A percentile compares a stretch with the other conserved stretches of the same genome.
These are phyloP conservation scores for Colletotrichum horii DNA, from an alignment of 2,329 filamentous ascomycete species.

Conservation along the genomic window DNA sequence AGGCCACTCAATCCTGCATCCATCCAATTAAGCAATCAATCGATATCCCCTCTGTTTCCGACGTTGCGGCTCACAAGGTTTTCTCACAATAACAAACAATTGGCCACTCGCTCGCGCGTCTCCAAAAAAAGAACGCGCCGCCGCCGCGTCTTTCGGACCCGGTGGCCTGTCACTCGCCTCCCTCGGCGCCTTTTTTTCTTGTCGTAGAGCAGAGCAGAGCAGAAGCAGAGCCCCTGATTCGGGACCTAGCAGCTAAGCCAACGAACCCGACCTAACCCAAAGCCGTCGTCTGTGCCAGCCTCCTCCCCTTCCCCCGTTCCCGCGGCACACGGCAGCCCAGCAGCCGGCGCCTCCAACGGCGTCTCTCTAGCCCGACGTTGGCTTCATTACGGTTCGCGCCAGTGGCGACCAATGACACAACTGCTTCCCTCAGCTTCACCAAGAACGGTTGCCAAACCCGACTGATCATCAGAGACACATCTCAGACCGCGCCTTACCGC, in stretches of 20 bases:
- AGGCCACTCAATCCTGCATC: neutral
- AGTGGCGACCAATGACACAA: conserved; percentile 21
- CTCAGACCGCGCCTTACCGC: conserved; percentile 4
- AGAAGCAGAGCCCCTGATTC: neutral
- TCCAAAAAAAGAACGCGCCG: neutral
- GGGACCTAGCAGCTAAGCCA: neutral
- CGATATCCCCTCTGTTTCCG: neutral
- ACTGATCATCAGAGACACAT: conserved; percentile 15
- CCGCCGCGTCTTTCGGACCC: neutral
- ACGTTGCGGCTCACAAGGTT: neutral
- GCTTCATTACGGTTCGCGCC: conserved; percentile 12
- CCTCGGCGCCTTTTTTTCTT: neutral
- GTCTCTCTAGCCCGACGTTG: conserved; percentile 16
- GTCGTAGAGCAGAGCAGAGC: neutral
- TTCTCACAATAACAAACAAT: neutral
- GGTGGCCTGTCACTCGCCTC: neutral
- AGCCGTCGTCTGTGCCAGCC: neutral
- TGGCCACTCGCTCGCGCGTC: neutral
- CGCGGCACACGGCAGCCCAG: conserved; percentile 16
- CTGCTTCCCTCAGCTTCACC: neutral
- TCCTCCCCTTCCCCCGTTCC: neutral
- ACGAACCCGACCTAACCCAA: neutral
- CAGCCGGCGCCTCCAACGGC: conserved; percentile 1
- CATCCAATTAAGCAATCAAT: neutral
- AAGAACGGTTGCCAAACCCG: conserved; percentile 4